Base-by-base conservation (phyloP, 345 rosid species). In the Eucalyptus coolabah region DNA sequence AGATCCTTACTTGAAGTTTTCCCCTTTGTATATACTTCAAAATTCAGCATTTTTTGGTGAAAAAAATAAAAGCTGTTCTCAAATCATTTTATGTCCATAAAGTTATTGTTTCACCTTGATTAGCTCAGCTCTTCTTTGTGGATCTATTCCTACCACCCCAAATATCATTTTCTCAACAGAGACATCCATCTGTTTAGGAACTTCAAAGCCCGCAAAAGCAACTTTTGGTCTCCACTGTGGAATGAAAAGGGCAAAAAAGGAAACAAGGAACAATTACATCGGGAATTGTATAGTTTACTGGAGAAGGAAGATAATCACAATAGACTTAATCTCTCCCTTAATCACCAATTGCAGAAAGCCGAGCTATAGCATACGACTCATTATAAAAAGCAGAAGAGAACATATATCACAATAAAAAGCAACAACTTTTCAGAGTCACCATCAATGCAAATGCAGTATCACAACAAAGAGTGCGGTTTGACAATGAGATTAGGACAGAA, bases 191-290 rank as follows among this genome's bases (percentile, higher is more conserved):
- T 97, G 99, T 50, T 97, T 97, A 18, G 99, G 97, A 89, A 97
- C 98, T 4, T 98, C 99, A 88, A 97, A 96, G 81, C 99, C 99
- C 9, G 98, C 98, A 94, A 96, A 98, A 45, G 99, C 99, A 72
- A 98, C 97, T 86, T 98, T 98, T 90, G 95, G 96, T 90, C 97
- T 95, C 99, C 99, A 98, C 98, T 96, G 93, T 87, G 92, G 60
- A 91, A 45, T 53, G 50, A 86, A 89, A 89, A 4, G 59, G 59
- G 59, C 59, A 53, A 53, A 4, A 53, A 53, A 14, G 8, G 47
- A 32, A 30, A n/a, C 50, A 69, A 63, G 50, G 49, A 59, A 49
- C 37, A 26, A n/a, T 28, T 9, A 86, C 3, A 47, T 28, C 34
- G 16, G 40, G 14, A 26, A 50, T 15, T 28, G 56, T 50, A 86